Evolutionary conservation across 768 basidiomycete genomes (phyloP).

Genomic region (Rhizopogon rudus): DNA sequence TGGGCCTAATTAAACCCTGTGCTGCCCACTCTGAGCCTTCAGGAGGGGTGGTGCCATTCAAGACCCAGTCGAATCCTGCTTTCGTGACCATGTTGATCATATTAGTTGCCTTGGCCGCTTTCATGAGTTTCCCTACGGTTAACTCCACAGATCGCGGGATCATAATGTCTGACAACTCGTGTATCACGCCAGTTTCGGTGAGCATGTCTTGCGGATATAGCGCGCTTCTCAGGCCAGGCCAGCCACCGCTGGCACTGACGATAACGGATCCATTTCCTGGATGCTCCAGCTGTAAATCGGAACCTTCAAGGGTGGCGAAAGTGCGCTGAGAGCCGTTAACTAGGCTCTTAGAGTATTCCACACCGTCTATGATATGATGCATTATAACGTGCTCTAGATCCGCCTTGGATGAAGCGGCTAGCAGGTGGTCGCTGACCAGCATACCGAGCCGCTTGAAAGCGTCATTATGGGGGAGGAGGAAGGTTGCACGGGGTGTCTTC

Average conservation of each 20-base stretch:
- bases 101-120: constrained; percentile 82
- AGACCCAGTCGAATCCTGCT: constrained; percentile 86
- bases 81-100: constrained; percentile 82
- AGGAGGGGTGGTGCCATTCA: constrained; percentile 80
- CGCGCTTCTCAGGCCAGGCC: constrained; percentile 63
- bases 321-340: constrained; percentile 64
- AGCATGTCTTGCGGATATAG: constrained; percentile 62
- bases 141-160: constrained; percentile 86
- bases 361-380: constrained; percentile 78
- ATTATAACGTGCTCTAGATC: constrained; percentile 81
- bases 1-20: constrained; percentile 38
- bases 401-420: constrained; percentile 68
- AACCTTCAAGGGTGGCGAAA: constrained; percentile 81
- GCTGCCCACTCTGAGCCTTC: constrained; percentile 64
- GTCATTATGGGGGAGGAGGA: constrained; percentile 84
- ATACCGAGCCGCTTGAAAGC: constrained; percentile 84
- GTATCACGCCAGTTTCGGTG: constrained; percentile 87
- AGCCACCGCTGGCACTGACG: constrained; percentile 70
- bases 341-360: constrained; percentile 66
- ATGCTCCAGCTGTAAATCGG: constrained; percentile 68
- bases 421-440: constrained; percentile 82
- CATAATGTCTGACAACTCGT: constrained; percentile 79
- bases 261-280: constrained; percentile 43
- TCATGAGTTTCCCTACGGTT: constrained; percentile 84
- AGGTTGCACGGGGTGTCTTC: constrained; percentile 63